Evolutionary conservation across 108 stramenopile genomes (phyloP), one percentile per base, ranked within the genome.

Genomic region (Cyclostephanos tholiformis): DNA sequence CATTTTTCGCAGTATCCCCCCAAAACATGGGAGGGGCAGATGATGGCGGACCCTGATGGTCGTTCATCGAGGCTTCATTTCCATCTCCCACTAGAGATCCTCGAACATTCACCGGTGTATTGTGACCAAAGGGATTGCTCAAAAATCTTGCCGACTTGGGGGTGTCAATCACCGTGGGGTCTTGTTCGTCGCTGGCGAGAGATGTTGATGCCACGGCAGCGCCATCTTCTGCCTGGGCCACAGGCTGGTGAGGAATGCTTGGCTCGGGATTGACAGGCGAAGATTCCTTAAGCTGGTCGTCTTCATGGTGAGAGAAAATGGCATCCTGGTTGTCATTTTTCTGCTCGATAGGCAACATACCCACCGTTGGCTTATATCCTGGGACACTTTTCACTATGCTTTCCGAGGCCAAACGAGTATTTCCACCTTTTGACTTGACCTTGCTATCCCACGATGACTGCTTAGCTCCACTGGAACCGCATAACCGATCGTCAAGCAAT

Each of bases 401-500:
- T 20, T 76, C 59, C 59, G 32, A 29, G 9, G 53, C 81, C 68
- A 70, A 30, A 26, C 67, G 39, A 29, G 58, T 36, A 30, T 17
- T 6, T 4, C 59, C 61, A 0, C 62, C 74, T 35, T 61, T 70
- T 14, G 59, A 32, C 12, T 9, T 36, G 30, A 56, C 60, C 27
- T 77, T 43, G 11, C 48, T 53, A 2, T 69, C 63, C 75, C 65
- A 77, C 20, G 72, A 82, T 23, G 77, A 69, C 36, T 58, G 53
- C 35, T 56, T 49, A 20, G 72, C 67, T 2, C 77, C 77, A 4
- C 26, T 78, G 0, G 75, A 74, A 17, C 72, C 72, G 39, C 77
- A 82, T 25, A 82, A 35, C 50, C 84, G 30, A 53, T 85, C 84
- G 27, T 85, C 84, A 39, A 85, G 77, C 14, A 57, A 38, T 44